Base-by-base conservation (phyloP, 2,329 filamentous ascomycete species). In the Alternaria novae-zelandiae region DNA sequence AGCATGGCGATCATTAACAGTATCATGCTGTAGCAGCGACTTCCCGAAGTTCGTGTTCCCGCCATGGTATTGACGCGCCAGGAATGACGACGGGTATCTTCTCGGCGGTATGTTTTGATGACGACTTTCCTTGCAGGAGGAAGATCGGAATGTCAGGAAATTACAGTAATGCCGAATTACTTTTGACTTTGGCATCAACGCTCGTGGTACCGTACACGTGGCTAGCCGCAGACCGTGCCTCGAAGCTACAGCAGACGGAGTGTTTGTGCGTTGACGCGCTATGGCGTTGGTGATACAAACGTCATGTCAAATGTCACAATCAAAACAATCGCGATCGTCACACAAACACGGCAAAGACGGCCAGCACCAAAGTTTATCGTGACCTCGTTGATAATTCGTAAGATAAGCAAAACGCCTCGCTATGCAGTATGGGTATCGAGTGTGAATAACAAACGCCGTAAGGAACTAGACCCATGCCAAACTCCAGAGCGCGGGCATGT, bases 401-500 rank as follows among this genome's bases (percentile, higher is more conserved):
- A 28, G 20, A 20, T 32, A 30, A 8, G 17, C 13, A 17, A 53
- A 70, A 70, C 70, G 69, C 70, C 69, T 65, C 64, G 71, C 69
- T 70, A 70, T 73, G 68, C 63, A 47, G 49, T 46, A 44, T 73
- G 70, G 70, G 70, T 71, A 71, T 71, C 69, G 57, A 68, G 58
- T 36, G 17, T 46, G 23, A 47, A 61, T 47, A 60, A 57, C 25
- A 54, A 64, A 63, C 61, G 57, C 56, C 55, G 21, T 44, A 23
- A 45, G 25, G 15, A 43, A 58, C 61, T 58, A 98, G 77, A 98
- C 93, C 94, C 96, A 99, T 25, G 94, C 93, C 78, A 98, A 78
- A 23, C 94, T 98, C 96, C 96, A 99, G 59, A 96, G 86, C 3
- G 94, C 92, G 17, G 96, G 96, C 71, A 98, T 81, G 72, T 93